phyloP scores from a whole-genome alignment of 73 alveolate genomes.

The Paraurostyla sp. region DNA sequence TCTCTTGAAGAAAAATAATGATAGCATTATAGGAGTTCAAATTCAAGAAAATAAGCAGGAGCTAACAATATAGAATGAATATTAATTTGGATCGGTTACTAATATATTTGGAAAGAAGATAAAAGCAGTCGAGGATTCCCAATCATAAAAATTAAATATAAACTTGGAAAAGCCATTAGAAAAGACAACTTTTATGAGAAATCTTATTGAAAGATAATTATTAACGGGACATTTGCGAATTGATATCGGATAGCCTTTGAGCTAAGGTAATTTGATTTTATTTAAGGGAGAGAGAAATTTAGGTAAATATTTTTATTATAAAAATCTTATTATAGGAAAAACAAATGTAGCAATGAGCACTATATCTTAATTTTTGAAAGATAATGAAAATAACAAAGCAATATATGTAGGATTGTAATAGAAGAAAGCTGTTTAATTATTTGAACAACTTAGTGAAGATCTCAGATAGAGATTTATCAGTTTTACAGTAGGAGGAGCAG shows the following conservation, averaged over 20 bases:
- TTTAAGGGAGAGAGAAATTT: conserved; percentile 58
- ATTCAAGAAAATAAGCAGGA: neutral
- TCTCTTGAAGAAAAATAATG: neutral
- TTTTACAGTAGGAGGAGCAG: conserved; percentile 50
- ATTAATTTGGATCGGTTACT: conserved; percentile 1
- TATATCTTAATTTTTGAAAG: conserved; percentile 12
- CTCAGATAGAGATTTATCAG: neutral
- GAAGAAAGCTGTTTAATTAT: neutral
- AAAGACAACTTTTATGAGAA: conserved; percentile 55
- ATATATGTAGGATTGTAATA: conserved; percentile 34
- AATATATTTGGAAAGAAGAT: conserved; percentile 1
- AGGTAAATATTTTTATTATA: conserved; percentile 13
- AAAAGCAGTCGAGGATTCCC: neutral
- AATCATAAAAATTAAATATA: neutral
- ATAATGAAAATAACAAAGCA: conserved; percentile 52
- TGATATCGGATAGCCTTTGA: conserved; percentile 60
- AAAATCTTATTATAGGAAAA: neutral
- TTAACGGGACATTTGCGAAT: conserved; percentile 70
- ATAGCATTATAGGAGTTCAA: neutral
- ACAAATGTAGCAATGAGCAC: conserved; percentile 15
- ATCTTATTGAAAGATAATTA: conserved; percentile 39
- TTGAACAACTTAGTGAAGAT: neutral
- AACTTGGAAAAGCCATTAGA: neutral
- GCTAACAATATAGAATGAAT: neutral
- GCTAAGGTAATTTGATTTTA: conserved; percentile 49